These are phyloP conservation scores for Exserohilum turcica DNA, from an alignment of 2,329 filamentous ascomycete genomes.

Conservation along the genomic window DNA sequence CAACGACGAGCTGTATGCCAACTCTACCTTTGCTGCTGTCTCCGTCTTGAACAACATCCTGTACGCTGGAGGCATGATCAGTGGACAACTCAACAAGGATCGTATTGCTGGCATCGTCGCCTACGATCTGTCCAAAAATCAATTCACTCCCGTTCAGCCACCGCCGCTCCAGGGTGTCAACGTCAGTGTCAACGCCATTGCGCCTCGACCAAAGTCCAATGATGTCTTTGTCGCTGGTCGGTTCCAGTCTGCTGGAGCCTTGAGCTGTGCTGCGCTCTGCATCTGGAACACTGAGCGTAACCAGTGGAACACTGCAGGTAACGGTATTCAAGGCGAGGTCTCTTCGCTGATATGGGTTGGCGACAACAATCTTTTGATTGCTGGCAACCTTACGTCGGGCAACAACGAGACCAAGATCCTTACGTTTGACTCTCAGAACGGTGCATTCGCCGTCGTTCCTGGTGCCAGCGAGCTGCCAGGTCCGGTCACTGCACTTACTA, in stretches of 20 bases:
- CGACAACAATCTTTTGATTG: constrained; percentile 72
- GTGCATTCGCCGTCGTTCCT: constrained; percentile 68
- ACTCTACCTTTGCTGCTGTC: constrained; percentile 77
- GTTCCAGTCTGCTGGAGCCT: constrained; percentile 80
- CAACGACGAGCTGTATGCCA: constrained; percentile 65
- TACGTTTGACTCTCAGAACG: constrained; percentile 70
- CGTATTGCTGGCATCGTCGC: constrained; percentile 74
- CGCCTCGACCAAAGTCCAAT: constrained; percentile 68
- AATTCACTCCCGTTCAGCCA: constrained; percentile 71
- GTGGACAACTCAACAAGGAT: constrained; percentile 68
- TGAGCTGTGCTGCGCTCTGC: constrained; percentile 83
- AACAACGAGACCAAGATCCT: constrained; percentile 70
- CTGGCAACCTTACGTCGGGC: constrained; percentile 74
- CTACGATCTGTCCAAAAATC: constrained; percentile 72
- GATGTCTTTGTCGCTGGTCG: constrained; percentile 86
- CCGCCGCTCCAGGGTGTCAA: constrained; percentile 72
- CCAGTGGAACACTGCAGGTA: constrained; percentile 82
- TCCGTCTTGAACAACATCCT: constrained; percentile 59
- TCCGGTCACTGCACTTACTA: constrained; percentile 74
- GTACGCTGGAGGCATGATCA: constrained; percentile 81
- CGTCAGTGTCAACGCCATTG: constrained; percentile 77
- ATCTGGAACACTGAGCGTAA: constrained; percentile 71
- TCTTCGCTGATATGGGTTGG: constrained; percentile 77
- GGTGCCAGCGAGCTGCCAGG: constrained; percentile 74
- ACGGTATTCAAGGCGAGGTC: constrained; percentile 71